Base-by-base conservation (phyloP, 2,329 filamentous ascomycete species). In the Cladosporium sp. region DNA sequence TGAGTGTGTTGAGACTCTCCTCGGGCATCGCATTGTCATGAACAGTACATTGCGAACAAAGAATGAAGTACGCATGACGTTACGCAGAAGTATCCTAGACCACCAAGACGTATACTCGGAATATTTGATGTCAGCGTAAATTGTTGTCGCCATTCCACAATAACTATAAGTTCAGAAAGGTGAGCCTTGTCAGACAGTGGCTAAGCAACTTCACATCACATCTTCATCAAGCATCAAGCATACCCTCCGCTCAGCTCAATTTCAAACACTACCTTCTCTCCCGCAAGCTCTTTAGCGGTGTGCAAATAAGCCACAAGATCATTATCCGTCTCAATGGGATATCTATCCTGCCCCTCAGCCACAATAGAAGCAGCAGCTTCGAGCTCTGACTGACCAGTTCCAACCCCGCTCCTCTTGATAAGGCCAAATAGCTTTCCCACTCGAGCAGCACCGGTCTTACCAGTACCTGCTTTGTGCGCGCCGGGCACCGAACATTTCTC, bases 241-340 rank as follows among this genome's bases (percentile, higher is more conserved):
- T 58, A 58, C 36, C 56, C 50, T 32, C 48, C 58, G 19, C 65
- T 64, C 39, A 71, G 56, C 54, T 64, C 57, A 15, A 72, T 68
- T 37, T 66, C 56, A 57, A 86, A 83, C 5, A 75, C 79, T 13
- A 78, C 78, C 66, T 83, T 84, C 67, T 76, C 72, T 36, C 75
- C 78, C 62, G 56, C 56, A 19, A 37, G 15, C 17, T 82, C 75
- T 24, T 87, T 77, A 68, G 89, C 86, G 47, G 80, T 78, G 63
- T 61, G 62, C 8, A 94, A 71, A 72, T 92, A 93, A 0, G 86
- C 86, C 59, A 81, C 80, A 61, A 94, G 70, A 73, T 93, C 88
- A 61, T 84, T 82, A 64, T 92, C 87, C 39, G 85, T 80, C 56
- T 86, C 85, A 64, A 93, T 86, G 56, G 79, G 74, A 65, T 89